Base-by-base conservation (phyloP, 352 stramenopile species). In the Phytophthora sansomeana region DNA sequence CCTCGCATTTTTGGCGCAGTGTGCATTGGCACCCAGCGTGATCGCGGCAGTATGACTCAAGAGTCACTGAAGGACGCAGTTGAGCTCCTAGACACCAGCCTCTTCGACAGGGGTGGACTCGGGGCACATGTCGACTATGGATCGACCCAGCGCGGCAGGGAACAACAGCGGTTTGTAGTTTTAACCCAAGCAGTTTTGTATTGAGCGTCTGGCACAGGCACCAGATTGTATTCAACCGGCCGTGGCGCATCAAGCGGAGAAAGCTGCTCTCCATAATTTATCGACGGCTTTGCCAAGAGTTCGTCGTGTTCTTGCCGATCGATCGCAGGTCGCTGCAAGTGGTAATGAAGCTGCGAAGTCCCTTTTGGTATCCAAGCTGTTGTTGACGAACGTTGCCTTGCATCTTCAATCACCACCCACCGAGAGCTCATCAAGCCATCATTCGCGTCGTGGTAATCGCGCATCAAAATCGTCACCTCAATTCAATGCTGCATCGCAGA, bases 231-330 rank as follows among this genome's bases (percentile, higher is more conserved):
- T 35, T 42, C 42, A 46, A 36, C 17, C 14, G 36, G 10, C 33
- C 21, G 19, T 57, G 49, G 38, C 14, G 54, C 14, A 28, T 36
- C 57, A 17, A 57, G 24, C 19, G 21, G 29, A 39, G 58, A 53
- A 52, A 67, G 50, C 39, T 58, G 39, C 13, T 50, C 7, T 58
- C 29, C 24, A 43, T 70, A 65, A 68, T 67, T 72, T 72, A 72
- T 72, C 51, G 51, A 72, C 33, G 26, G n/a, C n/a, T n/a, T n/a
- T n/a, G 4, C 36, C 36, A 24, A 17, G 38, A 49, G 30, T 39
- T 58, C 38, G 43, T 48, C 30, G 24, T 30, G 13, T 16, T 53
- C 28, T 52, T 35, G 38, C 43, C 17, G 52, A 59, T 72, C 36
- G 44, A 41, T 50, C 50, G 64, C 50, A 68, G 44, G 63, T 63